Percentiles rank a stretch among this genome's conserved stretches.
phyloP scores from a whole-genome alignment of 495 filamentous ascomycete species.

The Tuber aestivum region DNA sequence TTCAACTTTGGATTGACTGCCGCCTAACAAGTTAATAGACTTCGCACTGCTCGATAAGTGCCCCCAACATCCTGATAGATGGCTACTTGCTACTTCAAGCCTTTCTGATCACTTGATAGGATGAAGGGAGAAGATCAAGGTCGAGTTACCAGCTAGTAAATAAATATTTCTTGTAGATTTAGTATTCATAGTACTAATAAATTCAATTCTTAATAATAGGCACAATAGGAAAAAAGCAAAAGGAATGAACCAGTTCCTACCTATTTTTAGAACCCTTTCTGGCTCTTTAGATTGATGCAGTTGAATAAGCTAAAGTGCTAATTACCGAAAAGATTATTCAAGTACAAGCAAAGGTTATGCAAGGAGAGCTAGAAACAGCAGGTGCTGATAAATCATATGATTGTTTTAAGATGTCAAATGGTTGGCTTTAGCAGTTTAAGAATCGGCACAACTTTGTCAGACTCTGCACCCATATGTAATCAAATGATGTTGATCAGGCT shows the following conservation, averaged over 20 bases:
- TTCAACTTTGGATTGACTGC: too few species aligned
- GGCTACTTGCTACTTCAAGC: slow-evolving; percentile 30
- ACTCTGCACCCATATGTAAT: slow-evolving; percentile 6
- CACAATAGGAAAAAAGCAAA: slow-evolving; percentile 32
- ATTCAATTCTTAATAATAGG: slow-evolving; percentile 19
- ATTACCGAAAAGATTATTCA: slow-evolving; percentile 30
- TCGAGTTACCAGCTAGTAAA: slow-evolving; percentile 29
- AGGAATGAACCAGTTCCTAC: slow-evolving; percentile 24
- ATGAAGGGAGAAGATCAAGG: slow-evolving; percentile 31
- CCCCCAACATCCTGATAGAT: slow-evolving; percentile 26
- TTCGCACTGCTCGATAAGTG: slow-evolving; percentile 26
- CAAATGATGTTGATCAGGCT: not conserved
- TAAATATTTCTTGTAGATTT: slow-evolving; percentile 2
- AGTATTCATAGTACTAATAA: slow-evolving; percentile 14
- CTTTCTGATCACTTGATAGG: slow-evolving; percentile 32
- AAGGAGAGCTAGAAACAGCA: not conserved
- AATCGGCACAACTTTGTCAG: slow-evolving; percentile 16
- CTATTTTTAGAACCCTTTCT: slow-evolving; percentile 31
- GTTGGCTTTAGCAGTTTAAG: slow-evolving; percentile 37
- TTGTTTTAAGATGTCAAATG: not conserved
- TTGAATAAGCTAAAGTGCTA: slow-evolving; percentile 21
- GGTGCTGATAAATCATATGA: not conserved
- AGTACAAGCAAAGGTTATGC: slow-evolving; percentile 24
- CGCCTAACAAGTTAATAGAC: too few species aligned
- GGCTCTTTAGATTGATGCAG: slow-evolving; percentile 30